A percentile compares a stretch with the other conserved stretches of the same genome.
Evolutionary conservation across 176 grass and related monocot genomes (phyloP).

Genomic region (Phyllostachys edulis): DNA sequence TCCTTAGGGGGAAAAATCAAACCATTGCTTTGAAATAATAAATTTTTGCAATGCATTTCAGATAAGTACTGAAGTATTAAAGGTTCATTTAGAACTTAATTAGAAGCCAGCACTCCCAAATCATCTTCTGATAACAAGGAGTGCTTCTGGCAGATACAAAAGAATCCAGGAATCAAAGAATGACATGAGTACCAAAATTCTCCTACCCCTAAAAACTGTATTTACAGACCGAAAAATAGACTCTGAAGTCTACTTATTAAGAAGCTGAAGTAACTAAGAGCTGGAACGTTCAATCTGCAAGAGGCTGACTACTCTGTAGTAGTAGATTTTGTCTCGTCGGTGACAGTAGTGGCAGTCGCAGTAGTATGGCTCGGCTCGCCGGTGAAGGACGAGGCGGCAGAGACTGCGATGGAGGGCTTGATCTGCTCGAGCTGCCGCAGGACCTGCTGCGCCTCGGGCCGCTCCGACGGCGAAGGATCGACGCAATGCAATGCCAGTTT

Average conservation of each 20-base stretch:
- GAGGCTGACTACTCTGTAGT: slow-evolving; percentile 50
- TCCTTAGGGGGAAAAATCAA: neutral
- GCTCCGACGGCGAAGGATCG: slow-evolving; percentile 60
- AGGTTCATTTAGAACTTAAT: slow-evolving; percentile 23
- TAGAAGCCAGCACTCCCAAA: slow-evolving; percentile 41
- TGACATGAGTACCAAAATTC: slow-evolving; percentile 53
- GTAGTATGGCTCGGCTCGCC: slow-evolving; percentile 58
- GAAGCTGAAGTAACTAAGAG: slow-evolving; percentile 35
- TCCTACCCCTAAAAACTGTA: slow-evolving; percentile 45
- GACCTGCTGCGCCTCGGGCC: slow-evolving; percentile 74
- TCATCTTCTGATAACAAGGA: slow-evolving; percentile 89
- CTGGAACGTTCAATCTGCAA: slow-evolving; percentile 44
- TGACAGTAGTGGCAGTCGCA: slow-evolving; percentile 37
- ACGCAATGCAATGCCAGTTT: slow-evolving; percentile 88
- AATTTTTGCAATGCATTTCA: neutral
- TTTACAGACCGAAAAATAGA: slow-evolving; percentile 61
- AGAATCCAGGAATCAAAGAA: slow-evolving; percentile 50
- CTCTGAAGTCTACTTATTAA: slow-evolving; percentile 57
- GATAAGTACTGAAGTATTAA: neutral
- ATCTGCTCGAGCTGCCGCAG: slow-evolving; percentile 89
- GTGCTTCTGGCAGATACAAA: slow-evolving; percentile 52
- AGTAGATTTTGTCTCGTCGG: slow-evolving; percentile 50
- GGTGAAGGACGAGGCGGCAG: slow-evolving; percentile 46
- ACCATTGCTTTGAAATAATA: neutral
- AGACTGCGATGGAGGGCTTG: slow-evolving; percentile 57